Percentiles rank a stretch among this genome's conserved stretches.
Evolutionary conservation across 805 yeast genomes (phyloP).

Genomic region (Ascoidea rubescens): DNA sequence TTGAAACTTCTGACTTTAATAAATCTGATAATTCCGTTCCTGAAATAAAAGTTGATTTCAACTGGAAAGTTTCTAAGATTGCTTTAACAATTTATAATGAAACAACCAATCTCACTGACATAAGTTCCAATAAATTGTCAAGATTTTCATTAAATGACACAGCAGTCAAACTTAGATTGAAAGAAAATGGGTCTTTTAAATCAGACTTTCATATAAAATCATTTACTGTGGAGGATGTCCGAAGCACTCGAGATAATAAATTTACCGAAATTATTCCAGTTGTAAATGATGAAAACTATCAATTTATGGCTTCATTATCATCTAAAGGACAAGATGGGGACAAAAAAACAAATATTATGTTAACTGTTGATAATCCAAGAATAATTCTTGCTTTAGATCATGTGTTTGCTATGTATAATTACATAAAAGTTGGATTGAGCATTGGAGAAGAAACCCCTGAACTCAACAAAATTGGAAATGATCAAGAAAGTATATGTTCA

Average conservation of each 20-base stretch:
- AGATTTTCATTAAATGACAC: conserved; percentile 46
- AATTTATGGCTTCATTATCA: conserved; percentile 44
- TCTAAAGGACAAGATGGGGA: conserved; percentile 26
- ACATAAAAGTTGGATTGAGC: conserved; percentile 35
- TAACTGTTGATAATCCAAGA: conserved; percentile 69
- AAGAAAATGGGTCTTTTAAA: conserved; percentile 37
- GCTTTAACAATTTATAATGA: conserved; percentile 47
- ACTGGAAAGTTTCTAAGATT: conserved; percentile 47
- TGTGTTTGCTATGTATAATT: conserved; percentile 58
- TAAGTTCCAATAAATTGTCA: conserved; percentile 22
- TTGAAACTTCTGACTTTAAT: too few species aligned
- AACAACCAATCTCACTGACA: conserved; percentile 11
- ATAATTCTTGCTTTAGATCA: conserved; percentile 79
- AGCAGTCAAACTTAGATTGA: conserved; percentile 35
- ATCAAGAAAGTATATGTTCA: conserved; percentile 3
- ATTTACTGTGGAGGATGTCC: conserved; percentile 63
- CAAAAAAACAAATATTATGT: conserved; percentile 34
- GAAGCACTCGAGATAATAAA: conserved; percentile 47
- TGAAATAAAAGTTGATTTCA: conserved; percentile 25
- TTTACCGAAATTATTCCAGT: conserved; percentile 76
- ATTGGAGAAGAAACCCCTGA: conserved; percentile 4
- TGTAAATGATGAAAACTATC: conserved; percentile 45
- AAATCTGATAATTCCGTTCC: conserved; percentile 4
- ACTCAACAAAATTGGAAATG: conserved; percentile 3
- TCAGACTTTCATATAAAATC: conserved; percentile 57